Percentiles rank a stretch among this genome's conserved stretches.
Conservation (phyloP, 257 asterid genomes). For the Thymus mandschuricus region DNA sequence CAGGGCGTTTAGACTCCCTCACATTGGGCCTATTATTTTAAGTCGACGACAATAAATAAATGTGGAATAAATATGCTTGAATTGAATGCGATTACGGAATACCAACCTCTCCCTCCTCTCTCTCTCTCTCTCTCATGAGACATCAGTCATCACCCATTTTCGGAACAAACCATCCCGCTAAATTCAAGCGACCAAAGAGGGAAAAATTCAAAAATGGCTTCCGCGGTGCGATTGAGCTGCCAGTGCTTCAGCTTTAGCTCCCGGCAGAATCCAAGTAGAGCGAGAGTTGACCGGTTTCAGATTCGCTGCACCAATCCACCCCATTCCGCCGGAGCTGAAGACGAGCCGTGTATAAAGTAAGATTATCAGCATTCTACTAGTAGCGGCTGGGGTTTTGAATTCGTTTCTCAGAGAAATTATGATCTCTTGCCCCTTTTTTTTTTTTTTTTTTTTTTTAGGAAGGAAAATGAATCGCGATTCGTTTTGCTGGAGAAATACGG, state of each 20-base stretch:
- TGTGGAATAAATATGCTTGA: not conserved
- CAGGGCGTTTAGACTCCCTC: not conserved
- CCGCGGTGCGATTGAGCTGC: constrained; percentile 41
- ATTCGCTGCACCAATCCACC: constrained; percentile 49
- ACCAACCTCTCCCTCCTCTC: not conserved
- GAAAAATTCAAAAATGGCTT: constrained; percentile 32
- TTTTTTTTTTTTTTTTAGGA: constrained; percentile 41
- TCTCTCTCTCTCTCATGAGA: not conserved
- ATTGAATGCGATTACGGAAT: not conserved
- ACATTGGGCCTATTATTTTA: constrained; percentile 11
- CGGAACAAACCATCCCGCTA: constrained; percentile 21
- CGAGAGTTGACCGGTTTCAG: constrained; percentile 39
- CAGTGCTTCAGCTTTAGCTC: constrained; percentile 37
- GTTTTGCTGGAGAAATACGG: constrained; percentile 76
- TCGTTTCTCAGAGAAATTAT: not conserved
- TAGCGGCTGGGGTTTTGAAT: not conserved
- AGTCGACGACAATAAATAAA: not conserved
- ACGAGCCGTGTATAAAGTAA: constrained; percentile 37
- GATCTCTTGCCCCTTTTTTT: not conserved
- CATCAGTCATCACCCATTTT: constrained; percentile 16
- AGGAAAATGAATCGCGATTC: constrained; percentile 42
- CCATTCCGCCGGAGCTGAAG: constrained; percentile 42
- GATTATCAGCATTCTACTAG: constrained; percentile 10
- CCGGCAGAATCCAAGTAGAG: constrained; percentile 31
- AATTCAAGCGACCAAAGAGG: constrained; percentile 7